These are phyloP conservation scores for Cryoendolithus antarcticus DNA, from an alignment of 2,329 filamentous ascomycete genomes.

Conservation along the genomic window DNA sequence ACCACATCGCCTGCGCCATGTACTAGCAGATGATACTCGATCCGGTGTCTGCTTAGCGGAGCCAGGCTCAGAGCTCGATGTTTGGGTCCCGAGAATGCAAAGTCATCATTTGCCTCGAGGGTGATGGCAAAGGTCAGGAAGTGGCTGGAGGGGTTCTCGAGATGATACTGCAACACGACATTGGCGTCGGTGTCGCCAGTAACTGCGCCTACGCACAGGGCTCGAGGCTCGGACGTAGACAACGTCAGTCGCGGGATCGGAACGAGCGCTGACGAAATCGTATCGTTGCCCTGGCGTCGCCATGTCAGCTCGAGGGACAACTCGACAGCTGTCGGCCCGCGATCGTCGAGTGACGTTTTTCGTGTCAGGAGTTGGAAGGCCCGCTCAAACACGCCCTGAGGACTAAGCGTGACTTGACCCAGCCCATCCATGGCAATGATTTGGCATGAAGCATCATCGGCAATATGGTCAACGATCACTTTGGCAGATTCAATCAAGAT, in stretches of 20 bases:
- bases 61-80: conserved; percentile 66
- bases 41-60: conserved; percentile 61
- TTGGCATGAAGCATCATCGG: conserved; percentile 49
- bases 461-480: conserved; percentile 48
- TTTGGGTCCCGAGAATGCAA: conserved; percentile 87
- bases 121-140: conserved; percentile 84
- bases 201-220: conserved; percentile 43
- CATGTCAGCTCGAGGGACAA: conserved; percentile 65
- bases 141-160: conserved; percentile 91
- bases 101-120: conserved; percentile 87
- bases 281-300: conserved; percentile 42
- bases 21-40: conserved; percentile 65
- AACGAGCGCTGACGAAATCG: conserved; percentile 48
- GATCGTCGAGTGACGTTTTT: conserved; percentile 71
- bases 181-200: conserved; percentile 6
- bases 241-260: conserved; percentile 69
- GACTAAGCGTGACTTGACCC: background rate
- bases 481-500: conserved; percentile 52
- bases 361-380: conserved; percentile 48
- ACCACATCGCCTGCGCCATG: conserved; percentile 22
- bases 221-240: conserved; percentile 73
- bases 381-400: conserved; percentile 7
- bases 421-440: conserved; percentile 3
- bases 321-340: conserved; percentile 61
- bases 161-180: conserved; percentile 49